Evolutionary conservation across 1,284 basidiomycete genomes (phyloP).

Genomic region (Thelephora terrestris): DNA sequence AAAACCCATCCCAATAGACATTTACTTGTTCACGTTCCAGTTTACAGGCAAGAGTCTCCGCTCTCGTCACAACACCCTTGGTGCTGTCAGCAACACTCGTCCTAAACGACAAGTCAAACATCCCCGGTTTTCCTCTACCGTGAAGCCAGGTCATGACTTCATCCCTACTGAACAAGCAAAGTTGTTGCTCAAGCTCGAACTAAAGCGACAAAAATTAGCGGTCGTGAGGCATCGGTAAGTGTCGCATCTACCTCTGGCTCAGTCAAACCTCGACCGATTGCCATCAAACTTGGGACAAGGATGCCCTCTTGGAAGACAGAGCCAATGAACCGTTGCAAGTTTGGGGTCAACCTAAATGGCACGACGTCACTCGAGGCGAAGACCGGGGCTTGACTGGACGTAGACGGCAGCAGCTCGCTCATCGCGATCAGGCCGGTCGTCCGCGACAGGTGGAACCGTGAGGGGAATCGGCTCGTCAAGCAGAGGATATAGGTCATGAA

Average conservation of each 20-base stretch:
- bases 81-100: constrained; percentile 66
- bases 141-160: constrained; percentile 76
- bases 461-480: constrained; percentile 76
- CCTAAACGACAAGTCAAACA: constrained; percentile 54
- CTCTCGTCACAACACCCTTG: constrained; percentile 75
- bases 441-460: constrained; percentile 83
- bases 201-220: constrained; percentile 19
- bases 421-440: constrained; percentile 86
- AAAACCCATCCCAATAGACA: constrained; percentile 1
- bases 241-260: constrained; percentile 72
- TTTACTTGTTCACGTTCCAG: constrained; percentile 70
- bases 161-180: constrained; percentile 87
- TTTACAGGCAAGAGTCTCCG: constrained; percentile 81
- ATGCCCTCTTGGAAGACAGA: constrained; percentile 88
- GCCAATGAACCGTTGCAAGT: constrained; percentile 91
- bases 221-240: not conserved
- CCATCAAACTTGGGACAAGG: constrained; percentile 79
- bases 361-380: constrained; percentile 80
- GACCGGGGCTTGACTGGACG: constrained; percentile 44
- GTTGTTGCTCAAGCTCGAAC: constrained; percentile 83
- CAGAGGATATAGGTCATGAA: constrained; percentile 93
- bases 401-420: constrained; percentile 84
- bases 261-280: constrained; percentile 84
- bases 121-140: constrained; percentile 38
- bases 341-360: constrained; percentile 95